Conservation (phyloP, 2,329 filamentous ascomycete species). For the Cladorrhinum sp. region DNA sequence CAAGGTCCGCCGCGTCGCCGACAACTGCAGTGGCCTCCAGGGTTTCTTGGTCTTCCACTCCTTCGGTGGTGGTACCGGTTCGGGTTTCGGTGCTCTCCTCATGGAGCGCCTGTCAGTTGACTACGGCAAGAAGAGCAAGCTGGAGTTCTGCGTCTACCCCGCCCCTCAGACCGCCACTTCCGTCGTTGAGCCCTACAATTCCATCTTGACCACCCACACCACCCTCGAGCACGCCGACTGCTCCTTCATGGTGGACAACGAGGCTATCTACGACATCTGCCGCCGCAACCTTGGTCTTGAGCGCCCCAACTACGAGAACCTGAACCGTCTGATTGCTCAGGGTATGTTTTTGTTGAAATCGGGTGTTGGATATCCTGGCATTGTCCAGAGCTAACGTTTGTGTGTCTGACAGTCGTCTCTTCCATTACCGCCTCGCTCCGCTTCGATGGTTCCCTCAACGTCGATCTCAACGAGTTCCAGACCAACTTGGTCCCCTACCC, state of each 20-base stretch:
- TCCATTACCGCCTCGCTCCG: constrained; percentile 98
- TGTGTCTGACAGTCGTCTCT: constrained; percentile 68
- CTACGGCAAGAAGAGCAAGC: constrained; percentile 99
- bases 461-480: constrained; percentile 99
- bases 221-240: constrained; percentile 99
- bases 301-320: constrained; percentile 96
- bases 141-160: constrained; percentile 99
- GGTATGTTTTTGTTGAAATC: constrained; percentile 49
- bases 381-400: neutral
- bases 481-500: constrained; percentile 99
- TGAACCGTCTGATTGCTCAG: constrained; percentile 98
- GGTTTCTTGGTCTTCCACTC: constrained; percentile 99
- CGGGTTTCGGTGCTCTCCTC: constrained; percentile 94
- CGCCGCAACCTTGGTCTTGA: constrained; percentile 95
- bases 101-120: constrained; percentile 99
- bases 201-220: constrained; percentile 97
- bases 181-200: constrained; percentile 99
- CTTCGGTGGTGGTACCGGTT: constrained; percentile 97
- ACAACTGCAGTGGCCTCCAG: constrained; percentile 97
- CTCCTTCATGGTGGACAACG: constrained; percentile 99
- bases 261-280: constrained; percentile 99
- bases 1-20: constrained; percentile 95
- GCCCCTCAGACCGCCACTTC: constrained; percentile 95
- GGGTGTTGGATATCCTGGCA: neutral
- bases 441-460: constrained; percentile 97